Base-by-base conservation (phyloP, 176 grass and related monocot species). In the Hordeum marinum region DNA sequence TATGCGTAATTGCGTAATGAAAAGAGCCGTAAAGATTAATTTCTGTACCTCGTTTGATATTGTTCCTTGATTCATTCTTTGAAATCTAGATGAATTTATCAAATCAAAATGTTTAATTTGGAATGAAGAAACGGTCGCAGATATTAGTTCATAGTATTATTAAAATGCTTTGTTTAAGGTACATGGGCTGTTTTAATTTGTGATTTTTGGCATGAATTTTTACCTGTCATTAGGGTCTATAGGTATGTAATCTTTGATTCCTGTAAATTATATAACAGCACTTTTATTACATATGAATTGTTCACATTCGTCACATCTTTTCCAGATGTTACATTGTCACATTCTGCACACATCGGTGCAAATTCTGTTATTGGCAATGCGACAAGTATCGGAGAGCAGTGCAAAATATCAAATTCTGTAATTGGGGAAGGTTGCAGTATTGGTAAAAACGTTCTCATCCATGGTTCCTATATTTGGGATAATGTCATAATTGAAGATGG, bases 401-500 rank as follows among this genome's bases (percentile, higher is more conserved):
- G 81, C 76, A 79, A 70, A 60, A 61, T 99, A 76, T 89, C 82
- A 11, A 89, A 92, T 85, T 96, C 96, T 55, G 88, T 99, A 87
- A 82, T 99, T 46, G 96, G 96, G 11, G 46, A 88, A 68, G 78
- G 82, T 55, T 99, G 93, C 76, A 86, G 32, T 77, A 94, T 99
- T 81, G 96, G 93, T 18, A 81, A 84, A 80, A 88, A 99, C 34
- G 90, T 96, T 74, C 74, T 78, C 48, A 92, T 96, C 83, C 71
- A 96, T 7, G 86, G 90, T 8, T 94, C 89, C 76, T 94, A 94
- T 63, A 86, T 99, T 77, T 99, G 96, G 96, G 88, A 92, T 75
- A 89, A 91, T 89, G 96, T 96, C 61, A 77, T 88, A 69, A 92
- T 99, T 77, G 93, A 99, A 90, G 96, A 99, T 89, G 93, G 88